Percentiles rank a stretch among this genome's conserved stretches.
phyloP scores from a whole-genome alignment of 805 yeast genomes.

The Candida methanosorbosa region DNA sequence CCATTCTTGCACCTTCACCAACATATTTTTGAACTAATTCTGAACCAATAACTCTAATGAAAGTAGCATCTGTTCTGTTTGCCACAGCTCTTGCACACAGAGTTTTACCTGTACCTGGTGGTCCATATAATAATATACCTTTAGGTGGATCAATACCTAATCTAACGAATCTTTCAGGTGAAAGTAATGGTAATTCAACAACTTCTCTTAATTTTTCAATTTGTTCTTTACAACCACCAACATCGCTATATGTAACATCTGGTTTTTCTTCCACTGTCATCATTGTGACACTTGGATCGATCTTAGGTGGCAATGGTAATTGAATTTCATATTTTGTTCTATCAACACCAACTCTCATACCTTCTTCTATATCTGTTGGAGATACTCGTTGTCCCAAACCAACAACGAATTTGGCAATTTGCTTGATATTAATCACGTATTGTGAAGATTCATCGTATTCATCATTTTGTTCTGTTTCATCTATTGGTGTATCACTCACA shows the following conservation, averaged over 20 bases:
- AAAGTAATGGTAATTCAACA: conserved; percentile 84
- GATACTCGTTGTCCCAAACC: conserved; percentile 94
- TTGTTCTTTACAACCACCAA: conserved; percentile 98
- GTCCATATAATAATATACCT: conserved; percentile 93
- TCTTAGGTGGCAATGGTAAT: conserved; percentile 94
- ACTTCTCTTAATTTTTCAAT: conserved; percentile 95
- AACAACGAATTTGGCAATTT: conserved; percentile 96
- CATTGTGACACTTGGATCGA: conserved; percentile 98
- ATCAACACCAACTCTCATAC: conserved; percentile 99
- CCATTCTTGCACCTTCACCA: conserved; percentile 99
- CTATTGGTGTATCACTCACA: too few relatives aligned
- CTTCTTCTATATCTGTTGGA: conserved; percentile 98
- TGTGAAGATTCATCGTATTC: conserved; percentile 68
- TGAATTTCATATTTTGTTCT: conserved; percentile 95
- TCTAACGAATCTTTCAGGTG: conserved; percentile 95
- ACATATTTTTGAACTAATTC: conserved; percentile 97
- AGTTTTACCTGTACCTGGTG: conserved; percentile 99
- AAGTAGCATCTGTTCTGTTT: conserved; percentile 97
- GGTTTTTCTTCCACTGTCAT: conserved; percentile 99
- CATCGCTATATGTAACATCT: conserved; percentile 95
- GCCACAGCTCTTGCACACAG: conserved; percentile 99
- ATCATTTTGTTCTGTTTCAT: conserved; percentile 18
- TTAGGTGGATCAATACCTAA: conserved; percentile 99
- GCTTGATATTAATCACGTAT: conserved; percentile 94
- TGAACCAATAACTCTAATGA: conserved; percentile 96